These are phyloP conservation scores for Saturnispora sanitii DNA, from an alignment of 805 yeast genomes.

Conservation along the genomic window DNA sequence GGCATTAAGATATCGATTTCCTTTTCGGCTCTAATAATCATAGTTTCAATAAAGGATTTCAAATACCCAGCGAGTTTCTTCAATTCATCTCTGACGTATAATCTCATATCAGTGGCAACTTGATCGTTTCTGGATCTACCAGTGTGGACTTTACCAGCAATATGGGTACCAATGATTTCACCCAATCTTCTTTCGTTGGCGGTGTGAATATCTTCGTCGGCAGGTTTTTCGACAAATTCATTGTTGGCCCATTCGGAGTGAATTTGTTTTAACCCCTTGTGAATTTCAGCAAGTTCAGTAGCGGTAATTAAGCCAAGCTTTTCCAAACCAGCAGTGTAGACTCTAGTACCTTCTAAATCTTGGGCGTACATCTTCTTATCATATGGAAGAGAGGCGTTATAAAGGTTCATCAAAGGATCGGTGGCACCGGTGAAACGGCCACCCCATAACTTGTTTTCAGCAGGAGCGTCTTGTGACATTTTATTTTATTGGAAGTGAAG, in stretches of 20 bases:
- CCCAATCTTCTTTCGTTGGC: slow-evolving; percentile 98
- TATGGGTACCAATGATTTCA: slow-evolving; percentile 84
- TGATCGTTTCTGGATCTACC: slow-evolving; percentile 98
- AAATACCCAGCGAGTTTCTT: slow-evolving; percentile 48
- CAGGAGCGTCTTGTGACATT: slow-evolving; percentile 34
- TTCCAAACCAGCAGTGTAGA: slow-evolving; percentile 78
- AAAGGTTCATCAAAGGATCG: slow-evolving; percentile 94
- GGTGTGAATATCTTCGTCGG: slow-evolving; percentile 97
- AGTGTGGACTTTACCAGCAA: slow-evolving; percentile 98
- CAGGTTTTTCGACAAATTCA: slow-evolving; percentile 63
- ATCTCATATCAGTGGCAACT: slow-evolving; percentile 98
- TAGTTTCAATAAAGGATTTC: slow-evolving; percentile 53
- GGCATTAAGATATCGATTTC: slow-evolving; percentile 96
- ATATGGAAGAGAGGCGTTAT: slow-evolving; percentile 94
- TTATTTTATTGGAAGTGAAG: background rate
- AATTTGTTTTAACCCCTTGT: slow-evolving; percentile 66
- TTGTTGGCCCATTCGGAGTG: slow-evolving; percentile 72
- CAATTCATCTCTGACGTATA: slow-evolving; percentile 76
- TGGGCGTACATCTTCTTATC: slow-evolving; percentile 93
- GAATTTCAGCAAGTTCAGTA: slow-evolving; percentile 72
- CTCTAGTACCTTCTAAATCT: slow-evolving; percentile 88
- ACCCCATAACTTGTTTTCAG: slow-evolving; percentile 86
- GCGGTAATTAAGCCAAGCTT: slow-evolving; percentile 66
- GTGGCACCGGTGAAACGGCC: slow-evolving; percentile 96
- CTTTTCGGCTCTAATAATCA: slow-evolving; percentile 63